Conservation (phyloP, 2,329 filamentous ascomycete genomes). For the Trichoderma polysporum region DNA sequence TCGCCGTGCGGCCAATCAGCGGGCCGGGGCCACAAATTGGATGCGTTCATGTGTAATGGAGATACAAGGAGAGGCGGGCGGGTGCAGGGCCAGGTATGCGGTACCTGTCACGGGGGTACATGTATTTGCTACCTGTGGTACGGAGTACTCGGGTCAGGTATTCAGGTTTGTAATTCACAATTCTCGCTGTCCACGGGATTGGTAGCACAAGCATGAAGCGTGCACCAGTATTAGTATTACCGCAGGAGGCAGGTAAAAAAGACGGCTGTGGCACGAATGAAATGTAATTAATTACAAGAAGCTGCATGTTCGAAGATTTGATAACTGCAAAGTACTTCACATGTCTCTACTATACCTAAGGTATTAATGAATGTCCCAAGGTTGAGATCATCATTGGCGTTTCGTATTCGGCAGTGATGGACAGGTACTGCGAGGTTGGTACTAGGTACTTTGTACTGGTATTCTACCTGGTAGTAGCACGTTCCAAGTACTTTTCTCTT, state of each 20-base stretch:
- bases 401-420: slow-evolving; percentile 9
- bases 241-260: neutral
- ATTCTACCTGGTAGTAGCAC: neutral
- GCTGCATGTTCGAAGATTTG: too few relatives aligned
- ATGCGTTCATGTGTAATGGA: slow-evolving; percentile 11
- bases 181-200: too few relatives aligned
- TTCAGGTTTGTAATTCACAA: too few relatives aligned
- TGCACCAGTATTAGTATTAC: too few relatives aligned
- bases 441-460: neutral
- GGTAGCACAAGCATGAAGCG: neutral
- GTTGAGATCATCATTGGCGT: neutral
- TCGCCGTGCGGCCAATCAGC: slow-evolving; percentile 1
- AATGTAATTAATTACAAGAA: neutral
- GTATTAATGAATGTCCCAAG: neutral
- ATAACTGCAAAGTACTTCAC: too few relatives aligned
- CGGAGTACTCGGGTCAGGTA: neutral
- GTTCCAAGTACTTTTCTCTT: neutral
- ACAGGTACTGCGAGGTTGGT: neutral
- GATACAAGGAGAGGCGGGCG: neutral
- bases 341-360: too few relatives aligned
- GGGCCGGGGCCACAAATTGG: neutral
- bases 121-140: neutral
- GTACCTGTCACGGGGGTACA: neutral
- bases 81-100: slow-evolving; percentile 4
- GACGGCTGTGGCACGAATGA: neutral